Evolutionary conservation across 2,329 filamentous ascomycete genomes (phyloP), one percentile per base, ranked within the genome.

Genomic region (Exserohilum turcica): DNA sequence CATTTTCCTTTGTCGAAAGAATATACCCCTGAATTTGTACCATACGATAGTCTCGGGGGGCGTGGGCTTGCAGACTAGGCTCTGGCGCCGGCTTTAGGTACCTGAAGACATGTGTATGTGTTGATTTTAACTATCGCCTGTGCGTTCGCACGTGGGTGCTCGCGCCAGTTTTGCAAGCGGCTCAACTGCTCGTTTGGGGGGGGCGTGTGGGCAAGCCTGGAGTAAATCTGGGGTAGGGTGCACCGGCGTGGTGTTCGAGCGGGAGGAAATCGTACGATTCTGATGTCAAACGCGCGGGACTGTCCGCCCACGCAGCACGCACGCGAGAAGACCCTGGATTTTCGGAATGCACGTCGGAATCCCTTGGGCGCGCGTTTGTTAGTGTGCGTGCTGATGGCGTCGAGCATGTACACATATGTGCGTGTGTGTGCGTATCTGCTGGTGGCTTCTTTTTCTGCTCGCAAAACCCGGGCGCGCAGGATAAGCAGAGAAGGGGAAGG

Each of bases 231-330:
- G 64, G 61, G 61, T 61, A 56, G 36, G 27, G 38, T 36, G 50
- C 43, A 48, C 32, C 33, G 49, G 52, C 43, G 48, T 51, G 57
- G 52, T 51, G 52, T 36, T 52, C 43, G 29, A 18, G 46, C 43
- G 35, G 15, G 18, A 31, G 35, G 61, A 59, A 63, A 65, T 71
- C 66, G 62, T 71, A 70, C 64, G 67, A 70, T 66, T 66, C 51
- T 65, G 48, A 64, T 65, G 62, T 65, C 59, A 64, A 59, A 55
- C 48, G 45, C 47, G 51, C 52, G 32, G 57, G 39, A 43, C 35
- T 49, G 53, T 44, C 52, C 49, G 52, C 51, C 19, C 39, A 28
- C 39, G 32, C 40, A 49, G 29, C 38, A 28, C 44, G 40, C 31
- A 40, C 28, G 27, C 40, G 35, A 13, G 18, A 29, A 29, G 51